A percentile compares a stretch with the other conserved stretches of the same genome.
Evolutionary conservation across 805 yeast genomes (phyloP).

Genomic region (Sungouiozyma intestinalis): DNA sequence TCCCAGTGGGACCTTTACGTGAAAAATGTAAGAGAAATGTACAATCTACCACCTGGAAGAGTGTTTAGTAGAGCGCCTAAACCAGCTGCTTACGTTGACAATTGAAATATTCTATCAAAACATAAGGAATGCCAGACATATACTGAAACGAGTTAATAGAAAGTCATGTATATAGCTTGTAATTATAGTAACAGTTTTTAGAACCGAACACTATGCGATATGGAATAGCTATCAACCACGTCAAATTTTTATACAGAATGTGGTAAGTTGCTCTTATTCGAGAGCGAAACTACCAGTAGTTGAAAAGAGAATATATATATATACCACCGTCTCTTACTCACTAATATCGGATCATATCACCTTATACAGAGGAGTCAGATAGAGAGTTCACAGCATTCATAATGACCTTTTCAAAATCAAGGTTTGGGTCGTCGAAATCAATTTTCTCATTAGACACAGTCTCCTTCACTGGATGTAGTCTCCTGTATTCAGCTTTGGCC

Average conservation of each 20-base stretch:
- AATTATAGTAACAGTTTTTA: too few species aligned
- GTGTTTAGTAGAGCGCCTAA: slow-evolving; percentile 58
- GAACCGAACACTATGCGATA: too few species aligned
- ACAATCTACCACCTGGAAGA: slow-evolving; percentile 65
- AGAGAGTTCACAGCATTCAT: slow-evolving; percentile 53
- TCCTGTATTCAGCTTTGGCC: slow-evolving; percentile 85
- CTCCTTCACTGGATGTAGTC: slow-evolving; percentile 40
- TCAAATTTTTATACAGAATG: background rate
- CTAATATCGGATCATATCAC: background rate
- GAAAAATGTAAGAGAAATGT: slow-evolving; percentile 52
- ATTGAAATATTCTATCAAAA: background rate
- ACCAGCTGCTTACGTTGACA: slow-evolving; percentile 1
- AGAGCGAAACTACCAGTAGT: too few species aligned
- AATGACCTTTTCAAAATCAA: slow-evolving; percentile 68
- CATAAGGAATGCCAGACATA: too few species aligned
- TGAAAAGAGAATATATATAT: slow-evolving; percentile 7
- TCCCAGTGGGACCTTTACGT: slow-evolving; percentile 71
- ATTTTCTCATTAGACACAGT: slow-evolving; percentile 38
- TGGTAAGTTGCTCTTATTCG: too few species aligned
- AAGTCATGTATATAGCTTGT: too few species aligned
- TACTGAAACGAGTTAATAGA: too few species aligned
- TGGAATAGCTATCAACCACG: too few species aligned
- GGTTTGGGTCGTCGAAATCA: slow-evolving; percentile 81
- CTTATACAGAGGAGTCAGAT: slow-evolving; percentile 9
- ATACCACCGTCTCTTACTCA: background rate